Conservation (phyloP, 1,139 yeast genomes). For the Magnusiomyces sp. region DNA sequence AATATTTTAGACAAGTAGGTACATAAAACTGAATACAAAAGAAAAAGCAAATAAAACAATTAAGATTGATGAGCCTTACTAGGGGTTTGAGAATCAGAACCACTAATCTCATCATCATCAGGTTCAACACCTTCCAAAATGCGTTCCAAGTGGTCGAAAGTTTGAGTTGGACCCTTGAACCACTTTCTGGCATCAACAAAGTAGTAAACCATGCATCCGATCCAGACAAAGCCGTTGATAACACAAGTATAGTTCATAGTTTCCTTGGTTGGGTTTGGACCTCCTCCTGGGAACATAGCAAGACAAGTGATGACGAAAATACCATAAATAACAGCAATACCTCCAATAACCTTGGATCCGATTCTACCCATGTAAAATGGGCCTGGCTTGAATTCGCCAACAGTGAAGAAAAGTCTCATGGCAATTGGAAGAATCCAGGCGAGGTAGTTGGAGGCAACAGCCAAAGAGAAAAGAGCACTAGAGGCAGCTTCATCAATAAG, state of each 20-base stretch:
- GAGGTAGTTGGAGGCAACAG: conserved; percentile 52
- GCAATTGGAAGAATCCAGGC: conserved; percentile 55
- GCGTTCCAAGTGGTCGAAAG: conserved; percentile 34
- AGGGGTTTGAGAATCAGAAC: neutral
- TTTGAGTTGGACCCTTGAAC: conserved; percentile 56
- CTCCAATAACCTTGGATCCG: conserved; percentile 34
- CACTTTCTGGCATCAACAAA: conserved; percentile 49
- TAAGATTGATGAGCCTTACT: neutral
- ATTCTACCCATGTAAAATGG: conserved; percentile 50
- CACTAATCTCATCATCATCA: conserved; percentile 14
- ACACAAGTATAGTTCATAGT: conserved; percentile 57
- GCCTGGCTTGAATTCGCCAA: conserved; percentile 50
- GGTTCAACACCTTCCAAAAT: conserved; percentile 18
- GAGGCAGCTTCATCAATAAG: conserved; percentile 55
- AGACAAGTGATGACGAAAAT: conserved; percentile 51
- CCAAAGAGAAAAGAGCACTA: conserved; percentile 48
- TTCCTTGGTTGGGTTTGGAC: conserved; percentile 39
- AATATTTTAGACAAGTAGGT: neutral
- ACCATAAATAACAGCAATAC: conserved; percentile 31
- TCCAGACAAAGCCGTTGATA: conserved; percentile 53
- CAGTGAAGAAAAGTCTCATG: conserved; percentile 36
- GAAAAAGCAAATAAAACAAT: neutral
- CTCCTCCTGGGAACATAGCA: conserved; percentile 50
- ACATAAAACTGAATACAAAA: neutral
- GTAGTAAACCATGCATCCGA: conserved; percentile 43